Base-by-base conservation (phyloP, 2,329 filamentous ascomycete genomes). In the Alternaria atra region DNA sequence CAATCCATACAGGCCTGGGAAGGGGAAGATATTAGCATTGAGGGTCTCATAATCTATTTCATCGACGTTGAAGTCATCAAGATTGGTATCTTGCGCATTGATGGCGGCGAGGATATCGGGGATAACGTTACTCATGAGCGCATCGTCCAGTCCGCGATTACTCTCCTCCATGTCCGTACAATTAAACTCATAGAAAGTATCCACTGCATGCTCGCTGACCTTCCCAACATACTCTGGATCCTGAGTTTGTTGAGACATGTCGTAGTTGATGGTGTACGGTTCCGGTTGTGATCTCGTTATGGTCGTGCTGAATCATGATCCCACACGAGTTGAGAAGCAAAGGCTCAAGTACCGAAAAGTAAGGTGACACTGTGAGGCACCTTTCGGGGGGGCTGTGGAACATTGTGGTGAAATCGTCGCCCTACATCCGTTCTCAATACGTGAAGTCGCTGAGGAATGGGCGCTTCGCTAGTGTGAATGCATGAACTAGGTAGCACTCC, bases 341-440 rank as follows among this genome's bases (percentile, higher is more conserved):
- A 25, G 4, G 6, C 0, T 25, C 20, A 50, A 34, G 20, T 50
- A 20, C 32, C n/a, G 3, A 13, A n/a, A n/a, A 25, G 20, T 35
- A 17, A 50, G 6, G 13, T 13, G 30, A 50, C 46, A n/a, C 12
- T 23, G 46, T 50, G 46, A 50, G 35, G 30, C 6, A 50, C 15
- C 4, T 35, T 6, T 35, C 7, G 12, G 46, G 2, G 2, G 6
- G 17, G 13, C 35, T 10, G 46, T 35, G 30, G 46, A 50, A 50
- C 30, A 32, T 50, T 50, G 46, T 50, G 30, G 46, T 25, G 30
- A n/a, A 25, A 50, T 12, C 13, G 25, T 35, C 6, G 3, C 46
- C 17, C 15, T 12, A 20, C 30, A 9, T n/a, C n/a, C 7, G 15
- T 15, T 34, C 1, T 15, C 30, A 34, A 13, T 13, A 35, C 27